Conservation (phyloP, 2,329 filamentous ascomycete genomes). For the Talaromyces islandicus region DNA sequence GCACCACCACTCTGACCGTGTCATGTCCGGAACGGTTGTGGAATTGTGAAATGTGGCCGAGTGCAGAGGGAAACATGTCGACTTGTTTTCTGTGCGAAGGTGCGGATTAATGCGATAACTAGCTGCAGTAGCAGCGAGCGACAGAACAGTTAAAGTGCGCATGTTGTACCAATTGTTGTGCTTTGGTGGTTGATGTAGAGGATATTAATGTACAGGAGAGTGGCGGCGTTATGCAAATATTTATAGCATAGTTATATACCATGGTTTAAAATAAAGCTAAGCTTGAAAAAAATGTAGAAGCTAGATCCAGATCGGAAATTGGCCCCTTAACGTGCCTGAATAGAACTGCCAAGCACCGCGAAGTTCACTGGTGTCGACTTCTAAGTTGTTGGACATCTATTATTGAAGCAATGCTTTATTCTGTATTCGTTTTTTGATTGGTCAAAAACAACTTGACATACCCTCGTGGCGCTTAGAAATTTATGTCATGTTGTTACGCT, state of each 20-base stretch:
- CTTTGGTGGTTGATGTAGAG: background rate
- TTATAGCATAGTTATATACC: background rate
- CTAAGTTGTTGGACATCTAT: background rate
- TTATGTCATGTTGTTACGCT: background rate
- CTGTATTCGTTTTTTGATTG: background rate
- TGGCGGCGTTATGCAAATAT: background rate
- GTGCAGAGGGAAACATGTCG: background rate
- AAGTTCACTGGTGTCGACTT: background rate
- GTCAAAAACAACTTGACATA: background rate
- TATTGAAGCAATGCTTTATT: background rate
- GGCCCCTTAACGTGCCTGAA: background rate
- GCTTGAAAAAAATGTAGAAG: background rate
- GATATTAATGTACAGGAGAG: background rate
- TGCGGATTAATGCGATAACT: background rate
- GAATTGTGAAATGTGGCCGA: background rate
- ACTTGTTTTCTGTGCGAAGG: background rate
- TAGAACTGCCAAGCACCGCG: background rate
- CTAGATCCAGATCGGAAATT: background rate
- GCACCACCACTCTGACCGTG: background rate
- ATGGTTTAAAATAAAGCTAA: background rate
- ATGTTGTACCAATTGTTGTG: background rate
- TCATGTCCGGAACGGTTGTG: background rate
- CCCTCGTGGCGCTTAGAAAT: background rate
- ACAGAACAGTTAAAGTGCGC: background rate
- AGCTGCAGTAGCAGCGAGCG: background rate